phyloP scores from a whole-genome alignment of 2,329 filamentous ascomycete species.

The Fusarium mundagurra region DNA sequence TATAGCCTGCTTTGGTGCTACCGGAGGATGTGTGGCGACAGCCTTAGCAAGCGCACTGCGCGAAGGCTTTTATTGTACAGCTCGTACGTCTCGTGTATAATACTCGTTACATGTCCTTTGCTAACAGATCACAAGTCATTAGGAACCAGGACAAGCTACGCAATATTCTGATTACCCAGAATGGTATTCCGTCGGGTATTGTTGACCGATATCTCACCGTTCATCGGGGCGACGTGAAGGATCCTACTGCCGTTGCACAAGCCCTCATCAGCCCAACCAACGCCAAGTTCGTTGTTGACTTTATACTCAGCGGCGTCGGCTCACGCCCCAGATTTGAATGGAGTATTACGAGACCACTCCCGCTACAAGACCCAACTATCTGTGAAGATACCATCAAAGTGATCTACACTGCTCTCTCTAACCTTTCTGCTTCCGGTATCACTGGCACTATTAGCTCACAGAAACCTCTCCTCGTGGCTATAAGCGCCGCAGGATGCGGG shows the following conservation, averaged over 20 bases:
- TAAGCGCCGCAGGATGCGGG: background rate
- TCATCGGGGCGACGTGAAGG: background rate
- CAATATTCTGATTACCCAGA: background rate
- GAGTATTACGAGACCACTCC: background rate
- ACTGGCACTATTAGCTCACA: background rate
- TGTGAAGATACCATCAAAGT: background rate
- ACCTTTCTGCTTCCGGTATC: background rate
- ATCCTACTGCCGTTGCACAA: background rate
- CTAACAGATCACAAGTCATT: background rate
- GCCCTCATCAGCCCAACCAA: background rate
- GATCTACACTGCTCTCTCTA: background rate
- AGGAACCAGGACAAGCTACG: background rate
- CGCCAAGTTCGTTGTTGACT: background rate
- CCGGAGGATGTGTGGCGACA: background rate
- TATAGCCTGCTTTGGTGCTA: background rate
- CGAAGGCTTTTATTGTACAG: background rate
- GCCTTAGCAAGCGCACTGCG: background rate
- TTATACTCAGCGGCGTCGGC: background rate
- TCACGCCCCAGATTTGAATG: background rate
- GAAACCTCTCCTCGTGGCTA: background rate
- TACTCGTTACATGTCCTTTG: background rate
- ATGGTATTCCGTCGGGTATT: background rate
- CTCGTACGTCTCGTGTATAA: background rate
- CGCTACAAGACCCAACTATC: background rate
- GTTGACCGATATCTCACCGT: background rate